Conservation (phyloP, 192 early-diverging fungal species). For the Coemansia sp. region DNA sequence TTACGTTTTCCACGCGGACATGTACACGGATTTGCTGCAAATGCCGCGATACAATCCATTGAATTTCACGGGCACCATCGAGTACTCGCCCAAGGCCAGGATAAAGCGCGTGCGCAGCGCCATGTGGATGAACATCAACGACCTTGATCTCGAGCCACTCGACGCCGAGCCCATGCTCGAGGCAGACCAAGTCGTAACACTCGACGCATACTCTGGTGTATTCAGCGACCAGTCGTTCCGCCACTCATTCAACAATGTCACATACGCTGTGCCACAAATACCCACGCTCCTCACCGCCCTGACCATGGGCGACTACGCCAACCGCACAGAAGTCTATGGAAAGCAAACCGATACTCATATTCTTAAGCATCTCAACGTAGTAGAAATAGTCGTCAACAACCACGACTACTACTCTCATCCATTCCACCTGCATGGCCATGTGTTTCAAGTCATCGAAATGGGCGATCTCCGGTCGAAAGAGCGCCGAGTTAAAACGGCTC, state of each 20-base stretch:
- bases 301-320: constrained; percentile 58
- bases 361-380: constrained; percentile 63
- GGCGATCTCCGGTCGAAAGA: constrained; percentile 52
- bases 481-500: constrained; percentile 31
- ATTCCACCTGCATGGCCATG: constrained; percentile 88
- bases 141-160: constrained; percentile 63
- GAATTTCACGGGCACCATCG: constrained; percentile 64
- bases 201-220: constrained; percentile 60
- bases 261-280: constrained; percentile 63
- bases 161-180: constrained; percentile 38
- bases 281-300: constrained; percentile 68
- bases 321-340: constrained; percentile 63
- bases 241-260: constrained; percentile 77
- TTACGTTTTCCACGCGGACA: constrained; percentile 73
- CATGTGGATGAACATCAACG: constrained; percentile 53
- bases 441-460: constrained; percentile 74
- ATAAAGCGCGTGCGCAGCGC: constrained; percentile 11
- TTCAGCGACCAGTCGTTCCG: constrained; percentile 78
- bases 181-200: constrained; percentile 52
- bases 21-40: constrained; percentile 74
- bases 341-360: constrained; percentile 63
- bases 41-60: constrained; percentile 53
- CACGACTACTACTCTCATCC: constrained; percentile 72
- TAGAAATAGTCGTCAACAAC: constrained; percentile 76
- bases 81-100: constrained; percentile 47